Evolutionary conservation across 495 filamentous ascomycete genomes (phyloP).

Genomic region (Penicillium mononematosum): DNA sequence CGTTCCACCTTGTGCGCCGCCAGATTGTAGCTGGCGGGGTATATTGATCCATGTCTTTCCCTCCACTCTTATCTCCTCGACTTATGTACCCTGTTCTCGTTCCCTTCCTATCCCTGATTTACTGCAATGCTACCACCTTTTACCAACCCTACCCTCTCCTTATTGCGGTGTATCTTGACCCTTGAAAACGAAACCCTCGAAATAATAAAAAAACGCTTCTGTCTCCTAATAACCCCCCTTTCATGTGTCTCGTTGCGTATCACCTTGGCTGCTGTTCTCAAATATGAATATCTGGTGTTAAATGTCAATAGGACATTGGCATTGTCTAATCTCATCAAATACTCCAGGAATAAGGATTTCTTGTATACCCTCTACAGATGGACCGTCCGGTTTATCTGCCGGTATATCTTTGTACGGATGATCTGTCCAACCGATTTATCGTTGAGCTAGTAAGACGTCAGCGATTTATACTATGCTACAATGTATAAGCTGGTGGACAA

Average conservation of each 20-base stretch:
- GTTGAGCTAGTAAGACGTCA: not conserved
- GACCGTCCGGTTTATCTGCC: not conserved
- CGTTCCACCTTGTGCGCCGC: slow-evolving; percentile 5
- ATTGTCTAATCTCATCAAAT: not conserved
- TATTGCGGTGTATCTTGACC: slow-evolving; percentile 9
- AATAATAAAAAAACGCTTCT: slow-evolving; percentile 12
- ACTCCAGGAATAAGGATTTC: not conserved
- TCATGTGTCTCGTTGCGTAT: not conserved
- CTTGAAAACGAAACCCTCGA: slow-evolving; percentile 7
- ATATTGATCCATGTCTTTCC: slow-evolving; percentile 17
- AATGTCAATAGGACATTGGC: slow-evolving; percentile 1
- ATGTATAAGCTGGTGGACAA: not conserved
- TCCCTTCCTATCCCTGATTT: slow-evolving; percentile 2
- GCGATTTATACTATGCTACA: not conserved
- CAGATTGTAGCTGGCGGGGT: not conserved
- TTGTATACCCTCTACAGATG: not conserved
- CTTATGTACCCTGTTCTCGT: slow-evolving; percentile 4
- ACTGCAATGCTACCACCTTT: slow-evolving; percentile 3
- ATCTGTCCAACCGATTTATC: not conserved
- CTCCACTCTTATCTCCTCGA: slow-evolving; percentile 17
- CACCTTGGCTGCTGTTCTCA: not conserved
- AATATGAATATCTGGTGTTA: slow-evolving; percentile 1
- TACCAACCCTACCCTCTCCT: not conserved
- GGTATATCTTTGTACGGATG: not conserved
- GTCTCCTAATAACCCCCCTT: slow-evolving; percentile 4